These are phyloP conservation scores for Ascochyta viciae-villosae DNA, from an alignment of 2,329 filamentous ascomycete genomes.

Conservation along the genomic window DNA sequence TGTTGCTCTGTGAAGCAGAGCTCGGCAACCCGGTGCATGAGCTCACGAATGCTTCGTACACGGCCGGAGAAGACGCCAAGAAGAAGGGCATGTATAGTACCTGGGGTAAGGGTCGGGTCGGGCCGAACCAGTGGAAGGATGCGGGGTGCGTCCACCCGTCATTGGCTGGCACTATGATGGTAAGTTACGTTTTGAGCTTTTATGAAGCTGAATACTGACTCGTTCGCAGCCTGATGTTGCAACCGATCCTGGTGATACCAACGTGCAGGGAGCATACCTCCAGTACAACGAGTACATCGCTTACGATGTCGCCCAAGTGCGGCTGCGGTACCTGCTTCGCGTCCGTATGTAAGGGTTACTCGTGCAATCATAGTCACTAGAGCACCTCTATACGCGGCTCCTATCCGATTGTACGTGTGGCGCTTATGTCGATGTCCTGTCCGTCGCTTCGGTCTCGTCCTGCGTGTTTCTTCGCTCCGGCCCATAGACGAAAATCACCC, in stretches of 20 bases:
- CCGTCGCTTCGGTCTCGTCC: not conserved
- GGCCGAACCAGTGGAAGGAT: slow-evolving; percentile 77
- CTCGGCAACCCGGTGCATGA: slow-evolving; percentile 77
- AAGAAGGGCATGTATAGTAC: slow-evolving; percentile 69
- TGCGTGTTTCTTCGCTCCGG: not conserved
- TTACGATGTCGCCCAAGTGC: slow-evolving; percentile 74
- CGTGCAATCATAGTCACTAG: not conserved
- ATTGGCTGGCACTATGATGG: slow-evolving; percentile 74
- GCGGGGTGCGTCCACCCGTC: slow-evolving; percentile 69
- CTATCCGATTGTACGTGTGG: not conserved
- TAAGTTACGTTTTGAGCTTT: slow-evolving; percentile 47
- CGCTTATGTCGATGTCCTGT: not conserved
- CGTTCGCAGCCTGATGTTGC: slow-evolving; percentile 34
- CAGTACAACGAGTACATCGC: slow-evolving; percentile 77
- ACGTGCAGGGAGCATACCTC: slow-evolving; percentile 57
- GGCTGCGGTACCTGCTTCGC: slow-evolving; percentile 72
- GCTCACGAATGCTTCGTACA: slow-evolving; percentile 64
- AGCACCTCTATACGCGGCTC: not conserved
- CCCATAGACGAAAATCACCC: not conserved
- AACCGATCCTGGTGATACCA: slow-evolving; percentile 57
- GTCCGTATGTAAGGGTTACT: slow-evolving; percentile 49
- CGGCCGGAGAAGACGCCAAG: slow-evolving; percentile 70
- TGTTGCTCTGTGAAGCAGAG: slow-evolving; percentile 85
- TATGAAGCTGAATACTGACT: slow-evolving; percentile 12
- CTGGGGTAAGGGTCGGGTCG: slow-evolving; percentile 70